Evolutionary conservation across 2,329 filamentous ascomycete species (phyloP), one percentile per base, ranked within the genome.

Genomic region (Cordyceps sp.): DNA sequence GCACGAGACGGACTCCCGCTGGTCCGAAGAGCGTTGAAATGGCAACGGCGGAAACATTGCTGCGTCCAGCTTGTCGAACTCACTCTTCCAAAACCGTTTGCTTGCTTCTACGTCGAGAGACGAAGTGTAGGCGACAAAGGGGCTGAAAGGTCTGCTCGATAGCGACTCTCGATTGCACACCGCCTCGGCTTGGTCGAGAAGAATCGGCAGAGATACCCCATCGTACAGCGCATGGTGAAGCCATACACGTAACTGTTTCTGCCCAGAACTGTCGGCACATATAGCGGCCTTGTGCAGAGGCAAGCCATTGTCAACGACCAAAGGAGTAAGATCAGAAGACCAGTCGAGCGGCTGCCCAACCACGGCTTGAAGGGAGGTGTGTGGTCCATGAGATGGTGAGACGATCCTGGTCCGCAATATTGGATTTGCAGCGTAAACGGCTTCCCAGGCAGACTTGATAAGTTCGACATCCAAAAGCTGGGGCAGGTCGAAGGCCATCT

Each of bases 151-250:
- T 12, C 5, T 29, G 22, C 9, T 7, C 10, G n/a, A 13, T 18
- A 22, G 25, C 17, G 24, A 26, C 2, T 7, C 24, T 21, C 32
- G 26, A 14, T 40, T 28, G 16, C 41, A 42, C 9, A 43, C 43
- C 13, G 38, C 37, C 10, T 40, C 40, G 18, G 53, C 40, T 27
- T 44, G 39, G 20, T 44, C 32, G 12, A 54, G 31, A 5, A 56
- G 39, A 18, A 50, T 22, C 4, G 49, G 43, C 34, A 48, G 40
- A 4, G 45, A 48, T 36, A 41, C 38, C 12, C 54, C 57, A 34
- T 60, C 57, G 25, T 58, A 59, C 2, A 57, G 40, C 0, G 50
- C 44, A 35, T 60, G 57, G 29, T 59, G 55, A 54, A 25, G 52
- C 48, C 27, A 58, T 25, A 36, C 4, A 17, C 30, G 28, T 19